phyloP scores from a whole-genome alignment of 768 basidiomycete genomes.

The Cystofilobasidium ferigula region DNA sequence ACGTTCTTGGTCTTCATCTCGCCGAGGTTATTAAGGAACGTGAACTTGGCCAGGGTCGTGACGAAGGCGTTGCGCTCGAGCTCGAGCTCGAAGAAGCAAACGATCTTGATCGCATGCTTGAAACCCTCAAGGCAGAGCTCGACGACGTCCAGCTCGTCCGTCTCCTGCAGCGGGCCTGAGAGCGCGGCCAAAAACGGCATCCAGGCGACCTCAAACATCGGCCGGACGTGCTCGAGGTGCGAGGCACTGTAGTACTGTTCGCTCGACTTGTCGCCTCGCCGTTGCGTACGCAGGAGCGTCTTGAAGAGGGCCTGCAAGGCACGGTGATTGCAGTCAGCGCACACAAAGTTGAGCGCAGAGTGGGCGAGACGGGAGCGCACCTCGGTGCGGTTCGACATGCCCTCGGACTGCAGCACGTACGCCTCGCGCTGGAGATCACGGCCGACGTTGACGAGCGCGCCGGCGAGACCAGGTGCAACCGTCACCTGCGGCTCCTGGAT shows the following conservation, averaged over 20 bases:
- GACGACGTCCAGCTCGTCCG: conserved; percentile 84
- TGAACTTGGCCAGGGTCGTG: conserved; percentile 90
- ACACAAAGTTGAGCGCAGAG: not conserved
- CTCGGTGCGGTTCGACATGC: conserved; percentile 95
- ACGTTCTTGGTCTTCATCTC: conserved; percentile 99
- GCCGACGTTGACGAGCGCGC: conserved; percentile 75
- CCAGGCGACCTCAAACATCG: conserved; percentile 99
- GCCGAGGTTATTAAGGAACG: conserved; percentile 90
- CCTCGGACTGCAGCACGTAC: conserved; percentile 86
- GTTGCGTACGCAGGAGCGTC: conserved; percentile 81
- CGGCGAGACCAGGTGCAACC: conserved; percentile 57
- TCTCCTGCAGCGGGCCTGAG: conserved; percentile 86
- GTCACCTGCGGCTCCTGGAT: conserved; percentile 48
- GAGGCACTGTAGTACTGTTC: conserved; percentile 96
- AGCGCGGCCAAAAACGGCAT: conserved; percentile 93
- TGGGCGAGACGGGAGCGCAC: conserved; percentile 38
- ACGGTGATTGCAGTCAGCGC: too few relatives aligned
- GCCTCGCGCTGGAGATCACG: conserved; percentile 91
- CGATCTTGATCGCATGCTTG: conserved; percentile 90
- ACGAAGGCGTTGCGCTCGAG: conserved; percentile 98
- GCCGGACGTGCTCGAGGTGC: conserved; percentile 87
- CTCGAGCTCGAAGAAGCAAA: conserved; percentile 93
- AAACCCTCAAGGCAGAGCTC: conserved; percentile 89
- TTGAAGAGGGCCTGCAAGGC: conserved; percentile 65
- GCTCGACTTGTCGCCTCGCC: conserved; percentile 50